Evolutionary conservation across 2,329 filamentous ascomycete genomes (phyloP).

Genomic region (Coleophoma crateriformis): DNA sequence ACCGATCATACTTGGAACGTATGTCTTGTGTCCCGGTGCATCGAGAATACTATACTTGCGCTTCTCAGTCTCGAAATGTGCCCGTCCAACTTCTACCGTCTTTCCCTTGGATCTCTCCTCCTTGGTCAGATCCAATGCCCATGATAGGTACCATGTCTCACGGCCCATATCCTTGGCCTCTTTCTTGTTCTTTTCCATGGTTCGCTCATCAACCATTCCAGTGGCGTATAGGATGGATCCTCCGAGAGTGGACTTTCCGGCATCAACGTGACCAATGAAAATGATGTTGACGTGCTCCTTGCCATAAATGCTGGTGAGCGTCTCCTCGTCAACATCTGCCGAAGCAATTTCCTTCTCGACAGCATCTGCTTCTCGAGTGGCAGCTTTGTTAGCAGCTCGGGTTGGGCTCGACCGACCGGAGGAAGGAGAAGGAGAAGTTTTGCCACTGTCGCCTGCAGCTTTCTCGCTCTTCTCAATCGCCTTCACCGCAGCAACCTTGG

Average conservation of each 20-base stretch:
- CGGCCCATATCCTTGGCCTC: slow-evolving; percentile 94
- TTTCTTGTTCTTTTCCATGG: slow-evolving; percentile 95
- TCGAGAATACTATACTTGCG: slow-evolving; percentile 94
- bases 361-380: slow-evolving; percentile 66
- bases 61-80: slow-evolving; percentile 96
- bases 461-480: slow-evolving; percentile 92
- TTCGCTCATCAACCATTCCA: slow-evolving; percentile 99
- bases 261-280: slow-evolving; percentile 97
- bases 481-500: slow-evolving; percentile 82
- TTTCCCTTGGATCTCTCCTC: slow-evolving; percentile 96
- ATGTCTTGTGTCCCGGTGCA: slow-evolving; percentile 96
- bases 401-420: slow-evolving; percentile 80
- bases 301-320: slow-evolving; percentile 91
- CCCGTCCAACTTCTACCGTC: slow-evolving; percentile 94
- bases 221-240: slow-evolving; percentile 89
- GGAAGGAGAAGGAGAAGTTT: slow-evolving; percentile 73
- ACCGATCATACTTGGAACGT: slow-evolving; percentile 97
- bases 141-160: slow-evolving; percentile 98
- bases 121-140: slow-evolving; percentile 95
- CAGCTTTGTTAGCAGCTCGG: slow-evolving; percentile 48
- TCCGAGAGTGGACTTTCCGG: slow-evolving; percentile 93
- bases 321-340: slow-evolving; percentile 73
- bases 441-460: slow-evolving; percentile 56
- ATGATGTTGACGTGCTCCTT: slow-evolving; percentile 94
- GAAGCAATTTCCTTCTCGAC: slow-evolving; percentile 65